A percentile compares a stretch with the other conserved stretches of the same genome.
Conservation (phyloP, 2,329 filamentous ascomycete species). For the Lanzia echinophila region DNA sequence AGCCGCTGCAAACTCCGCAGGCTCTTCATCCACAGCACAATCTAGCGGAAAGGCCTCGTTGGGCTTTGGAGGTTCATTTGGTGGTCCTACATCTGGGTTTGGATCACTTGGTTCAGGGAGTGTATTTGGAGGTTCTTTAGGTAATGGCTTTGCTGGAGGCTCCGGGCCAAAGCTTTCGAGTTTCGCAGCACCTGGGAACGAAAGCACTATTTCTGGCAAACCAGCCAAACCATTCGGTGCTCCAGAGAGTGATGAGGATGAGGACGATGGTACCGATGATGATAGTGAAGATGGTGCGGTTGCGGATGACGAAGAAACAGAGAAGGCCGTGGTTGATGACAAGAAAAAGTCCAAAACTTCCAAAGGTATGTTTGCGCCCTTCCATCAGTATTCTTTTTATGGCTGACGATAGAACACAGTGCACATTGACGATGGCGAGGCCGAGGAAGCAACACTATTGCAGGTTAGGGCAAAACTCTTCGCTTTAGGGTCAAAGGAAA, state of each 20-base stretch:
- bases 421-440: conserved; percentile 76
- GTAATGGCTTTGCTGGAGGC: conserved; percentile 35
- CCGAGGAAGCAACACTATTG: conserved; percentile 70
- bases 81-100: conserved; percentile 24
- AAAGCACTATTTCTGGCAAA: conserved; percentile 43
- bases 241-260: conserved; percentile 58
- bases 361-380: conserved; percentile 50
- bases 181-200: conserved; percentile 60
- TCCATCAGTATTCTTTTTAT: background rate
- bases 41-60: conserved; percentile 31
- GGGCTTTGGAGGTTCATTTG: conserved; percentile 30
- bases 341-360: conserved; percentile 61
- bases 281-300: conserved; percentile 37
- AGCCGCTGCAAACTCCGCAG: conserved; percentile 30
- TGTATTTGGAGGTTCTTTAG: conserved; percentile 36
- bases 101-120: conserved; percentile 34
- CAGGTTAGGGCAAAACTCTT: conserved; percentile 79
- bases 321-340: conserved; percentile 45
- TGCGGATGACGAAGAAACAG: conserved; percentile 40
- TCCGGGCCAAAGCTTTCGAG: conserved; percentile 46
- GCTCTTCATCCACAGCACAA: conserved; percentile 19
- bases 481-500: conserved; percentile 56
- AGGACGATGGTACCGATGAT: conserved; percentile 39
- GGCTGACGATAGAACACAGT: conserved; percentile 31
- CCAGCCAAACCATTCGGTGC: conserved; percentile 70